Percentiles rank a stretch among this genome's conserved stretches.
Conservation (phyloP, 805 yeast species). For the Ogataea siamensis region DNA sequence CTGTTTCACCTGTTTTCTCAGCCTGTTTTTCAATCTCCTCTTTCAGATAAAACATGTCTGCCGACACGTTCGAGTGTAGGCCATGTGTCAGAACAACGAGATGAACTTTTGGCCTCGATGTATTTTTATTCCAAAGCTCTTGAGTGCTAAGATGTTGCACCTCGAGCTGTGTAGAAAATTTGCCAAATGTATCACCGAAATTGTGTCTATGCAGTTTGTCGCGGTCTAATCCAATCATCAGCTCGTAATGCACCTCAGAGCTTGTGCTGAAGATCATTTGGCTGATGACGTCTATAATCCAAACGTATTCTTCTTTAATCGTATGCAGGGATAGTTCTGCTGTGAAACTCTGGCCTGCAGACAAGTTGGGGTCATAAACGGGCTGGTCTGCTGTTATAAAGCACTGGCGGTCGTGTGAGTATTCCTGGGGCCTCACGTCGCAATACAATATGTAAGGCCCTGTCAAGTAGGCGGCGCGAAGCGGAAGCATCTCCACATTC, state of each 20-base stretch:
- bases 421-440: slow-evolving; percentile 72
- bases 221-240: slow-evolving; percentile 52
- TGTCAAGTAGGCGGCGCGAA: slow-evolving; percentile 79
- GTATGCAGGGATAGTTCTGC: slow-evolving; percentile 66
- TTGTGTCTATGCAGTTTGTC: slow-evolving; percentile 30
- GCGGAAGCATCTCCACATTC: slow-evolving; percentile 67
- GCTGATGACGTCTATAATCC: slow-evolving; percentile 79
- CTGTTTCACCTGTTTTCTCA: slow-evolving; percentile 50
- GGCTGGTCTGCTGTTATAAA: slow-evolving; percentile 81
- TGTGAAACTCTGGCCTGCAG: slow-evolving; percentile 62
- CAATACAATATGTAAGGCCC: slow-evolving; percentile 89
- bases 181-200: slow-evolving; percentile 23
- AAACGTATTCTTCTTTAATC: slow-evolving; percentile 54
- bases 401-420: slow-evolving; percentile 47
- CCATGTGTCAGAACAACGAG: slow-evolving; percentile 89
- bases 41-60: slow-evolving; percentile 85
- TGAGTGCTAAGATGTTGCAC: slow-evolving; percentile 59
- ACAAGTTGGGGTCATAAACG: slow-evolving; percentile 64
- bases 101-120: slow-evolving; percentile 63
- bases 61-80: slow-evolving; percentile 81
- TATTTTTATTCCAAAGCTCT: slow-evolving; percentile 75
- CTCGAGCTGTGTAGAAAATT: slow-evolving; percentile 36
- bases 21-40: slow-evolving; percentile 64
- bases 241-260: slow-evolving; percentile 65
- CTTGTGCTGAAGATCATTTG: slow-evolving; percentile 73